These are phyloP conservation scores for Digitaria exilis DNA, from an alignment of 202 grass and related monocot genomes.

Conservation along the genomic window DNA sequence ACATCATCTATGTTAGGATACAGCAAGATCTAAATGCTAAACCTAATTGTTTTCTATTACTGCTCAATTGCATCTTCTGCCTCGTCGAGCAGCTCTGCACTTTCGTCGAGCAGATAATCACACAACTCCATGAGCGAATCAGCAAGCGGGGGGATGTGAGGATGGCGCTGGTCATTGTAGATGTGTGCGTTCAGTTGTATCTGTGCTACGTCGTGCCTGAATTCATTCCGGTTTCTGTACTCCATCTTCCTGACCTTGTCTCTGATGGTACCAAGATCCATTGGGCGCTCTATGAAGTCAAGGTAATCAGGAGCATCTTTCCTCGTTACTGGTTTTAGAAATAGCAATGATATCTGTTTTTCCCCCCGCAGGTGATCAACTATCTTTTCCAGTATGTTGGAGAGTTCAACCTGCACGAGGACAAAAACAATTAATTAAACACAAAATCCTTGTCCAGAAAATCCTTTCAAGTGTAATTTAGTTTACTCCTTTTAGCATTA, in stretches of 20 bases:
- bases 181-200: constrained; percentile 76
- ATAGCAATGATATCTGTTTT: constrained; percentile 56
- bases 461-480: neutral
- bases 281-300: constrained; percentile 58
- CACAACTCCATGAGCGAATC: constrained; percentile 68
- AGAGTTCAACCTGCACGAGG: constrained; percentile 76
- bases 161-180: constrained; percentile 71
- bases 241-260: constrained; percentile 89
- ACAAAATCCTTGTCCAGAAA: neutral
- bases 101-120: constrained; percentile 55
- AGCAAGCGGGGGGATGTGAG: constrained; percentile 81
- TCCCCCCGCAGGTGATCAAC: constrained; percentile 55
- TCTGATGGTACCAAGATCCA: constrained; percentile 96
- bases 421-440: constrained; percentile 17
- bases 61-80: constrained; percentile 70
- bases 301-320: constrained; percentile 91
- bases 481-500: neutral
- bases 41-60: constrained; percentile 36
- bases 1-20: constrained; percentile 44
- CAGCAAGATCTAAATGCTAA: constrained; percentile 23
- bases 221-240: constrained; percentile 74
- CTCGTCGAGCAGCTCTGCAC: constrained; percentile 32
- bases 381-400: constrained; percentile 85
- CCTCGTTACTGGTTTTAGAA: constrained; percentile 85
- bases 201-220: constrained; percentile 83